A percentile compares a stretch with the other conserved stretches of the same genome.
Evolutionary conservation across 106 monocot species (phyloP).

Genomic region (Vanilla planifolia): DNA sequence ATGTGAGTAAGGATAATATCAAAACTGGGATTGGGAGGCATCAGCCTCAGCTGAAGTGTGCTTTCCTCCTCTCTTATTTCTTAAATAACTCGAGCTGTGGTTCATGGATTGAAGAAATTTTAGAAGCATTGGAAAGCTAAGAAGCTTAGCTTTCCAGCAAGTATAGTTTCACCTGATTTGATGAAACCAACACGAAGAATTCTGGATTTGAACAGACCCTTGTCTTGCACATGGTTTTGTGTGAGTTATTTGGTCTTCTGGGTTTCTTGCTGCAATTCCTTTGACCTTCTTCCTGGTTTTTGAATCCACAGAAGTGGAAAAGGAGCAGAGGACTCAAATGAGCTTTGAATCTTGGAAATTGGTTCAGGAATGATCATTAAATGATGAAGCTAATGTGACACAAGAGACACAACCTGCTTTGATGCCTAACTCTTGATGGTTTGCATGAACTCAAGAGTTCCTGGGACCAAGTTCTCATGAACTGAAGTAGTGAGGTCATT

Average conservation of each 20-base stretch:
- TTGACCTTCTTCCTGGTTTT: neutral
- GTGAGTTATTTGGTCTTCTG: conserved; percentile 25
- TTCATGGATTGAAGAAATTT: conserved; percentile 3
- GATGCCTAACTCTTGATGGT: neutral
- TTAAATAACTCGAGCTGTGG: conserved; percentile 11
- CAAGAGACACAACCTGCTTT: conserved; percentile 14
- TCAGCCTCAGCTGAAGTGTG: conserved; percentile 18
- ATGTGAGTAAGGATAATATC: neutral
- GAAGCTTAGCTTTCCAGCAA: conserved; percentile 31
- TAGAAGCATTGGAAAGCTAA: neutral
- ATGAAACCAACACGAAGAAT: conserved; percentile 10
- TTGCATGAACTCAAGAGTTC: too few species aligned
- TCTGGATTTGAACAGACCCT: neutral
- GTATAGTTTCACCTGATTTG: conserved; percentile 7
- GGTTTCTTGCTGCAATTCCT: neutral
- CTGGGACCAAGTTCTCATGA: too few species aligned
- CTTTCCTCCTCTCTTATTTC: conserved; percentile 28
- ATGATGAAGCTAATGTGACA: neutral
- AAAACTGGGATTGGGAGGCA: conserved; percentile 12
- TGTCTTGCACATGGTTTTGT: conserved; percentile 13
- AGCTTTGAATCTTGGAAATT: conserved; percentile 23
- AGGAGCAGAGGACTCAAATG: conserved; percentile 4
- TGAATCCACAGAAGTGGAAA: neutral
- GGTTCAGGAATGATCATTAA: conserved; percentile 1
- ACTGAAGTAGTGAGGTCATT: too few species aligned